Percentiles rank a stretch among this genome's conserved stretches.
phyloP scores from a whole-genome alignment of 2,329 filamentous ascomycete species.

The Beauveria sp. region DNA sequence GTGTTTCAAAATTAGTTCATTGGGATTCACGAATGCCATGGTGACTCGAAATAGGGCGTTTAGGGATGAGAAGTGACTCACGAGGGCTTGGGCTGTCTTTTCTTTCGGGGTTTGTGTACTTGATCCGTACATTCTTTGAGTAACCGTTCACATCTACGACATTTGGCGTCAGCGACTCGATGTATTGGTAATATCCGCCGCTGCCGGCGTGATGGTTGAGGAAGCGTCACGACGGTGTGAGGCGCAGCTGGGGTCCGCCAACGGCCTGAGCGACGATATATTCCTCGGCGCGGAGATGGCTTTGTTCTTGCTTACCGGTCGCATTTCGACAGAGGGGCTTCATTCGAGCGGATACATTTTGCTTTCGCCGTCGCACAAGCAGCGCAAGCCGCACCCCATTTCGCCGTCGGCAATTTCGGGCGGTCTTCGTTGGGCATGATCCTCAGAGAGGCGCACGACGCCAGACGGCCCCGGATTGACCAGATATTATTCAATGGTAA shows the following conservation, averaged over 20 bases:
- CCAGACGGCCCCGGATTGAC: neutral
- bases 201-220: neutral
- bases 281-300: neutral
- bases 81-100: conserved; percentile 43
- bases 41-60: neutral
- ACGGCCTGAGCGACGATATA: neutral
- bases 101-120: conserved; percentile 42
- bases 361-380: conserved; percentile 42
- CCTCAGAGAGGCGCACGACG: neutral
- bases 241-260: neutral
- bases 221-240: neutral
- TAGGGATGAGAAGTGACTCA: conserved; percentile 24
- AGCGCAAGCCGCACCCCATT: conserved; percentile 44
- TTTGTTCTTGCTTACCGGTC: conserved; percentile 29
- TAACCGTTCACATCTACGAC: conserved; percentile 37
- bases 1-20: neutral
- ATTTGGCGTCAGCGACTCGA: neutral
- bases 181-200: neutral
- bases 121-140: conserved; percentile 40
- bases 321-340: conserved; percentile 32
- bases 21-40: conserved; percentile 7
- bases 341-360: conserved; percentile 39
- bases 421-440: conserved; percentile 15
- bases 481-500: neutral
- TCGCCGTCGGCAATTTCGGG: conserved; percentile 28